phyloP scores from a whole-genome alignment of 2,329 filamentous ascomycete species.

The Monilinia laxa region DNA sequence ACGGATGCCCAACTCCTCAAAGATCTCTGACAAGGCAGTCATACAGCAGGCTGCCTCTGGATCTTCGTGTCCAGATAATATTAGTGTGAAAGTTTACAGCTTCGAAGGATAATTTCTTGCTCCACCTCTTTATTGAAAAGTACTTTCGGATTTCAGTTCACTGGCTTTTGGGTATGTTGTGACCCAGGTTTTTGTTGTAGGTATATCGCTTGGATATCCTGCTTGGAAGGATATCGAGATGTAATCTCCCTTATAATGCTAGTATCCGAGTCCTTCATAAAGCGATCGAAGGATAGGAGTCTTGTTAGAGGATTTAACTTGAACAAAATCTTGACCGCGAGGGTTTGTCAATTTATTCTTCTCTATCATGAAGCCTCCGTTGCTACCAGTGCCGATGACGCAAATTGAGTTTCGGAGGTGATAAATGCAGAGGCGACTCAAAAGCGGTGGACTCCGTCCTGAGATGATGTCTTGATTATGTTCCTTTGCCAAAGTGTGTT shows the following conservation, averaged over 20 bases:
- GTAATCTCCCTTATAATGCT: constrained; percentile 11
- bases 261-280: constrained; percentile 8
- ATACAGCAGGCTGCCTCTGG: constrained; percentile 42
- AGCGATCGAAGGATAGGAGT: neutral
- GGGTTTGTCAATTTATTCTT: neutral
- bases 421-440: neutral
- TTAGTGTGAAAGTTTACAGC: constrained; percentile 5
- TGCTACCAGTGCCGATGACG: neutral
- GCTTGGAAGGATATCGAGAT: constrained; percentile 3
- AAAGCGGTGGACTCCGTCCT: neutral
- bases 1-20: constrained; percentile 73
- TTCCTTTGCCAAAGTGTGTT: neutral
- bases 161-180: neutral
- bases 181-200: neutral
- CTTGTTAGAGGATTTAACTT: neutral
- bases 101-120: neutral
- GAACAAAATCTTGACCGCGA: constrained; percentile 12
- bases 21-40: constrained; percentile 60
- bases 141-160: neutral
- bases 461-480: neutral
- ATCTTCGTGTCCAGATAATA: constrained; percentile 37
- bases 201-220: constrained; percentile 7
- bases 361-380: constrained; percentile 4
- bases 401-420: neutral
- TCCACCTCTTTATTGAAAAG: neutral